phyloP scores from a whole-genome alignment of 2,329 filamentous ascomycete genomes.

The Aspergillus sp. region DNA sequence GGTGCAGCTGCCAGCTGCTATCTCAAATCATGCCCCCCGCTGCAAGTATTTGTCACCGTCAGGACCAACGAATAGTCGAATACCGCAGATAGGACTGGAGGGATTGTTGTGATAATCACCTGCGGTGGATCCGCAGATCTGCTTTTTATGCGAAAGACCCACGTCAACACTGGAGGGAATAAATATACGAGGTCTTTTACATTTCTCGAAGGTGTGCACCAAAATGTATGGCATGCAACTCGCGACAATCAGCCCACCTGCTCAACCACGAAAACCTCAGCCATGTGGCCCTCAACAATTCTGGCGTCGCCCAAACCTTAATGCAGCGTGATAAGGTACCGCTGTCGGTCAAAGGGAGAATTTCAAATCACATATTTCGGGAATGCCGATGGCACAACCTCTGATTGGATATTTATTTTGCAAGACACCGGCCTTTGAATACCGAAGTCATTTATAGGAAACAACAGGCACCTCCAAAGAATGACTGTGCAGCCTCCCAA shows the following conservation, averaged over 20 bases:
- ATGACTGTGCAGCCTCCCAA: not conserved
- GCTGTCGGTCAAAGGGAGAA: not conserved
- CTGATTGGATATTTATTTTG: not conserved
- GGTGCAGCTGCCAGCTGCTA: not conserved
- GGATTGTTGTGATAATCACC: slow-evolving; percentile 1
- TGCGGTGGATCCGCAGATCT: slow-evolving; percentile 2
- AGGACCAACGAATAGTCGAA: not conserved
- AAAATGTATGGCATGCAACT: not conserved
- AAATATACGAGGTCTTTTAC: not conserved
- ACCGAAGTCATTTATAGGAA: not conserved
- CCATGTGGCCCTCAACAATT: not conserved
- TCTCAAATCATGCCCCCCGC: slow-evolving; percentile 8
- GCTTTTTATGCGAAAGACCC: not conserved
- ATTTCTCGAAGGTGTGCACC: not conserved
- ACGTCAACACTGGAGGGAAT: not conserved
- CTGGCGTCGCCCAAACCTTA: not conserved
- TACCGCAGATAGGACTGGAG: not conserved
- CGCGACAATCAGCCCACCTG: not conserved
- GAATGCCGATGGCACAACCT: not conserved
- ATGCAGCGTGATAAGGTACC: not conserved
- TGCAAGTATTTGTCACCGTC: slow-evolving; percentile 17
- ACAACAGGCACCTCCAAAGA: not conserved
- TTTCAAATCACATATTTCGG: not conserved
- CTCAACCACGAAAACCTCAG: not conserved
- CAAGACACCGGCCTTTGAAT: not conserved